Percentiles rank a stretch among this genome's conserved stretches.
Conservation (phyloP, 2,329 filamentous ascomycete genomes). For the Aspergillus intermedius region DNA sequence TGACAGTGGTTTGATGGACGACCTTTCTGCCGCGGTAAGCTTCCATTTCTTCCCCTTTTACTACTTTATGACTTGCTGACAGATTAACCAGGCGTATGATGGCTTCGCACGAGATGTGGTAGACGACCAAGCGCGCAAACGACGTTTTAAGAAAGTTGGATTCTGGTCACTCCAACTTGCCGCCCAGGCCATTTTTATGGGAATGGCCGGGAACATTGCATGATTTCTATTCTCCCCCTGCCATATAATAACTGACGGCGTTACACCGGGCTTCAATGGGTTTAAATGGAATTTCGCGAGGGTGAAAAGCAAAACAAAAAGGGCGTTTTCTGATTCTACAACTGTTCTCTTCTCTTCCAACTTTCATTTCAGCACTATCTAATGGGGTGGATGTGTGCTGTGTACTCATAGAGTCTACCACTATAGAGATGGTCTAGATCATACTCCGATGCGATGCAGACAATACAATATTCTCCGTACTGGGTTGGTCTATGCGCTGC, state of each 20-base stretch:
- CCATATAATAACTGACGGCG: constrained; percentile 7
- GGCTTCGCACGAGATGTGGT: constrained; percentile 89
- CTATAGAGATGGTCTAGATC: neutral
- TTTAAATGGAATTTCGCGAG: neutral
- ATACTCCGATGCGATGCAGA: neutral
- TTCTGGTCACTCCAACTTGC: constrained; percentile 92
- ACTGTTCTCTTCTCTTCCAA: too few relatives aligned
- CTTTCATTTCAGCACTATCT: too few relatives aligned
- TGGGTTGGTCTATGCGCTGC: too few relatives aligned
- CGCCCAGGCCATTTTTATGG: constrained; percentile 89
- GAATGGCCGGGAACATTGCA: constrained; percentile 76
- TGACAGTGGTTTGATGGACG: constrained; percentile 89
- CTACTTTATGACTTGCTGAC: constrained; percentile 6
- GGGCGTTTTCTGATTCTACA: neutral
- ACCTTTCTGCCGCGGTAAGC: constrained; percentile 72
- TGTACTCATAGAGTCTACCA: too few relatives aligned
- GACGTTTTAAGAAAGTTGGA: constrained; percentile 89
- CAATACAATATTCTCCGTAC: too few relatives aligned
- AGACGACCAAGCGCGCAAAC: constrained; percentile 76
- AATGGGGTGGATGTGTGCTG: too few relatives aligned
- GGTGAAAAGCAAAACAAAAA: neutral
- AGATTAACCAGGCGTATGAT: constrained; percentile 61
- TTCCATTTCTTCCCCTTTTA: neutral
- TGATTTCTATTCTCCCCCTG: constrained; percentile 26
- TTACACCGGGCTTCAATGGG: neutral